Percentiles rank a stretch among this genome's conserved stretches.
Evolutionary conservation across 495 filamentous ascomycete genomes (phyloP).

Genomic region (Podospora bellae-mahoneyi): DNA sequence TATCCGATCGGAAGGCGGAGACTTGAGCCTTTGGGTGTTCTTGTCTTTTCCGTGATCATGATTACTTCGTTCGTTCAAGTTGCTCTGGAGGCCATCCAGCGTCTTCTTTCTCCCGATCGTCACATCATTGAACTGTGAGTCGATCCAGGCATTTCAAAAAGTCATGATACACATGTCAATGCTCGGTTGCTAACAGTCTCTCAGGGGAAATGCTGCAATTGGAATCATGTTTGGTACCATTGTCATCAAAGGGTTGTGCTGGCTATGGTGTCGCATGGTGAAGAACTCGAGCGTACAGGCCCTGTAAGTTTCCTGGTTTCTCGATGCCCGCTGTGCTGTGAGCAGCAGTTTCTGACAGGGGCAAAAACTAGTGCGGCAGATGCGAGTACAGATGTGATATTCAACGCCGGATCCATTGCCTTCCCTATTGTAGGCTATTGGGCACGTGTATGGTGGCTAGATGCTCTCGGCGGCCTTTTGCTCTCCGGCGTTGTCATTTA

Average conservation of each 20-base stretch:
- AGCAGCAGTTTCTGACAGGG: neutral
- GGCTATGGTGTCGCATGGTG: constrained; percentile 86
- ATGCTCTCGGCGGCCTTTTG: constrained; percentile 77
- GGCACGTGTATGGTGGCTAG: constrained; percentile 76
- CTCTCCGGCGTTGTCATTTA: constrained; percentile 79
- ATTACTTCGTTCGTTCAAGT: constrained; percentile 88
- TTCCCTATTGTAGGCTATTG: constrained; percentile 81
- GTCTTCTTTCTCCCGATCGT: constrained; percentile 62
- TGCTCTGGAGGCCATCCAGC: constrained; percentile 64
- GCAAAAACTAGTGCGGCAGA: constrained; percentile 27
- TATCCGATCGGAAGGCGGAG: constrained; percentile 75
- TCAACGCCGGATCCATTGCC: constrained; percentile 87
- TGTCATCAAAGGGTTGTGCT: constrained; percentile 75
- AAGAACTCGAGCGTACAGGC: constrained; percentile 88
- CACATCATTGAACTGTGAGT: constrained; percentile 63
- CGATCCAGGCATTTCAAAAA: neutral
- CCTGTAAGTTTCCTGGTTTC: constrained; percentile 48
- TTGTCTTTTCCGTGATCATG: constrained; percentile 81
- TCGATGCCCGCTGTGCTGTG: neutral
- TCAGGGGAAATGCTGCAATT: constrained; percentile 62
- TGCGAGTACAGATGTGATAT: constrained; percentile 61
- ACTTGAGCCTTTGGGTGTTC: constrained; percentile 74
- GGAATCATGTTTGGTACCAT: constrained; percentile 80
- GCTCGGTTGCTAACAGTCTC: neutral
- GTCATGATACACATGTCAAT: neutral